These are phyloP conservation scores for Corynascus novoguineensis DNA, from an alignment of 495 filamentous ascomycete species.

Conservation along the genomic window DNA sequence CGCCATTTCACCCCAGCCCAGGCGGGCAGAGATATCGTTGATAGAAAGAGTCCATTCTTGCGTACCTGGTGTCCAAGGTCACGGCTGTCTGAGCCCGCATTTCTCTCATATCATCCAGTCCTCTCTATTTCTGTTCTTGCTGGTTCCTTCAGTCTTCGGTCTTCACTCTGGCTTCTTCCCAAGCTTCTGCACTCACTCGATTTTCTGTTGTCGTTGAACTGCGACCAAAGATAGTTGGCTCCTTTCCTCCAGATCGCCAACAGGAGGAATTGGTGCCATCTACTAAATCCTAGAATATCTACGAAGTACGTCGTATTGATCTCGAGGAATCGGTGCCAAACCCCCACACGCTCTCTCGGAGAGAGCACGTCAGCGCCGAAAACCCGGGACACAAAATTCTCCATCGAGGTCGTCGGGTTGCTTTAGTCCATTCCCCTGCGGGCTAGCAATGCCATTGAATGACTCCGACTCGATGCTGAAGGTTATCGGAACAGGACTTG, in stretches of 20 bases:
- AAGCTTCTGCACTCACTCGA: background rate
- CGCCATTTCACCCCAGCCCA: background rate
- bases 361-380: background rate
- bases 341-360: background rate
- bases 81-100: background rate
- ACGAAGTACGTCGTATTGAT: no score
- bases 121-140: background rate
- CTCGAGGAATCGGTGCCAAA: background rate
- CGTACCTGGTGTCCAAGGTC: background rate
- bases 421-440: background rate
- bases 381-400: background rate
- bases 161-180: no score
- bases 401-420: background rate
- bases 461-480: slow-evolving; percentile 28
- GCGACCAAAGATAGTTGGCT: background rate
- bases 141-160: background rate
- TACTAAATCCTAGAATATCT: no score
- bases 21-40: background rate
- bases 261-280: background rate
- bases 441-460: slow-evolving; percentile 26
- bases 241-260: background rate
- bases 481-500: slow-evolving; percentile 32
- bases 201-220: background rate
- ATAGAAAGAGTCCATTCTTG: background rate
- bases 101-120: background rate